Conservation (phyloP, 2,329 filamentous ascomycete genomes). For the Nemania sp. region DNA sequence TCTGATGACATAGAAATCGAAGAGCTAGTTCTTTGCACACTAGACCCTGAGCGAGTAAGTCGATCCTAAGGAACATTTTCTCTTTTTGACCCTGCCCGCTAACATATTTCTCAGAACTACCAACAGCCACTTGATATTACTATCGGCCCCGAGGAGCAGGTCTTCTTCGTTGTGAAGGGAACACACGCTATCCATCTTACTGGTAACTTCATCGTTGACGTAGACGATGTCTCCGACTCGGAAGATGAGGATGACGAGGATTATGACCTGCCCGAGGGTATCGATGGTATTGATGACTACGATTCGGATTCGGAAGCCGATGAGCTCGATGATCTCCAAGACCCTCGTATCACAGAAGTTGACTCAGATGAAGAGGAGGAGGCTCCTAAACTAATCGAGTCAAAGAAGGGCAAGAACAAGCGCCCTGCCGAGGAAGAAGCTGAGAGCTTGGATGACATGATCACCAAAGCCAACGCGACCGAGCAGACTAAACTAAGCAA, state of each 20-base stretch:
- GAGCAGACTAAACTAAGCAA: constrained; percentile 86
- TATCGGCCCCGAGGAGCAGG: constrained; percentile 85
- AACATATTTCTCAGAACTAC: constrained; percentile 73
- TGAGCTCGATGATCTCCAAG: constrained; percentile 80
- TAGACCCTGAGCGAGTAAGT: constrained; percentile 90
- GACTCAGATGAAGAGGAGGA: constrained; percentile 83
- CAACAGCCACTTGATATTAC: constrained; percentile 96
- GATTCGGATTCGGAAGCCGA: constrained; percentile 78
- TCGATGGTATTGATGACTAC: constrained; percentile 77
- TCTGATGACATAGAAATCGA: constrained; percentile 77
- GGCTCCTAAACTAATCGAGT: constrained; percentile 69
- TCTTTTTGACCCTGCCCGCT: constrained; percentile 45
- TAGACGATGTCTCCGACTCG: constrained; percentile 72
- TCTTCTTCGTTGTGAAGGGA: constrained; percentile 92
- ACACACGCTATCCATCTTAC: constrained; percentile 93
- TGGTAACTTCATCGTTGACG: constrained; percentile 90
- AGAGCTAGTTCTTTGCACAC: constrained; percentile 94
- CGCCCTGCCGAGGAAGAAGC: constrained; percentile 80
- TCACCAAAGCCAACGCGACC: constrained; percentile 76
- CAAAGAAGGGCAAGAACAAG: constrained; percentile 90
- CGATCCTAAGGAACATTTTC: constrained; percentile 16
- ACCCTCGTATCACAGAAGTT: constrained; percentile 87
- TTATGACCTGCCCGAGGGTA: constrained; percentile 84
- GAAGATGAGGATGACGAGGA: constrained; percentile 75
- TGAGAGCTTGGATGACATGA: constrained; percentile 83